phyloP scores from a whole-genome alignment of 805 yeast genomes.

The Starmerella sp. region DNA sequence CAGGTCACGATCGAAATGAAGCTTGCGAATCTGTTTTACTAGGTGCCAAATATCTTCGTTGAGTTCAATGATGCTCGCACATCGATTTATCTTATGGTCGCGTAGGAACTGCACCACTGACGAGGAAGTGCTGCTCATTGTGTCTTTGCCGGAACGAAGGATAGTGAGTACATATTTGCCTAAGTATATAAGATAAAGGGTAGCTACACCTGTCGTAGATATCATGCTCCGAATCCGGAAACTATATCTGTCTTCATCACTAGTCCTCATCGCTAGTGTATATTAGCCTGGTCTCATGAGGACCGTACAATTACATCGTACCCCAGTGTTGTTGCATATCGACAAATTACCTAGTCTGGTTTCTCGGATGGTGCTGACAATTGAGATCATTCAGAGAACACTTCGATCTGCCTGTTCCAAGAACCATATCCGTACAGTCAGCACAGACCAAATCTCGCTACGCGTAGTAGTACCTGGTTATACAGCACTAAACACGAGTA shows the following conservation, averaged over 20 bases:
- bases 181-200: too few species aligned
- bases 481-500: not conserved
- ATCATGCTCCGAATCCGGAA: not conserved
- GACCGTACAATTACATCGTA: not conserved
- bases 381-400: not conserved
- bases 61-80: not conserved
- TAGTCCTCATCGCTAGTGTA: not conserved
- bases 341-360: too few species aligned
- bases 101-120: not conserved
- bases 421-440: constrained; percentile 1
- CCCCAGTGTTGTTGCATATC: too few species aligned
- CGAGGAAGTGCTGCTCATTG: too few species aligned
- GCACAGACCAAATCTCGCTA: not conserved
- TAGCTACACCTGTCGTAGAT: not conserved
- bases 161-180: too few species aligned
- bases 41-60: constrained; percentile 1
- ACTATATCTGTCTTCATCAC: not conserved
- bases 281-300: not conserved
- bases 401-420: not conserved
- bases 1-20: not conserved
- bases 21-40: not conserved
- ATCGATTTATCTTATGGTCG: not conserved
- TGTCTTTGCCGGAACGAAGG: too few species aligned
- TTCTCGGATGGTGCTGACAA: too few species aligned
- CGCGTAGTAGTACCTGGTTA: not conserved